Base-by-base conservation (phyloP, 2,329 filamentous ascomycete species). In the Neonectria coccinea region DNA sequence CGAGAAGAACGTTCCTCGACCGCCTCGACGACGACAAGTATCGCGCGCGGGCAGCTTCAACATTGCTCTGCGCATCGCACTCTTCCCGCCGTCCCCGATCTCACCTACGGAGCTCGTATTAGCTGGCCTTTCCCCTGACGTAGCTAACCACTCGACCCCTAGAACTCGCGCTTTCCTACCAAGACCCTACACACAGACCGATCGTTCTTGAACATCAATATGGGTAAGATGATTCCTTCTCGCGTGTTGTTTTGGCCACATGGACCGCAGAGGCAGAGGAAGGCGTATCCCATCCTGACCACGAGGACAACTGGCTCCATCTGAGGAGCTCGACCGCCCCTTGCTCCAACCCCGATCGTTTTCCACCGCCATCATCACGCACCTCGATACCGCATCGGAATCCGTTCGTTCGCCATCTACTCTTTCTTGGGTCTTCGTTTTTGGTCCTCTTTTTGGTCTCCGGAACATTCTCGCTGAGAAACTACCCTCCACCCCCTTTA, bases 331-430 rank as follows among this genome's bases (percentile, higher is more conserved):
- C 58, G 42, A 65, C 25, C 45, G n/a, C 22, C 20, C 50, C 39
- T 39, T 54, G 58, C 50, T 56, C 61, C 57, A 59, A 60, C 44
- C 44, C 22, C 20, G 44, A 33, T 52, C 63, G 56, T 63, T 57
- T 65, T 72, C 67, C 69, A 60, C 65, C 65, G 51, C 61, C 72
- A 59, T 60, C 70, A 61, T 70, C 71, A 66, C 72, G 72, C 67
- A 56, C 63, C 68, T 70, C 75, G 66, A 79, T 77, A 78, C 66
- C 68, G 65, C 71, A 68, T 73, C 72, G 70, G 72, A 75, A 76
- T 79, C 76, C 78, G 77, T 80, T 81, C 72, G 71, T 71, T 81
- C 72, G 71, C 71, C 76, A 83, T 84, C 75, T 84, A 83, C 78
- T 70, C 72, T 80, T 82, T 83, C 76, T 83, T 83, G 79, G 82